Percentiles rank a stretch among this genome's conserved stretches.
Evolutionary conservation across 306 rosid species (phyloP).

Genomic region (Inga laurina): DNA sequence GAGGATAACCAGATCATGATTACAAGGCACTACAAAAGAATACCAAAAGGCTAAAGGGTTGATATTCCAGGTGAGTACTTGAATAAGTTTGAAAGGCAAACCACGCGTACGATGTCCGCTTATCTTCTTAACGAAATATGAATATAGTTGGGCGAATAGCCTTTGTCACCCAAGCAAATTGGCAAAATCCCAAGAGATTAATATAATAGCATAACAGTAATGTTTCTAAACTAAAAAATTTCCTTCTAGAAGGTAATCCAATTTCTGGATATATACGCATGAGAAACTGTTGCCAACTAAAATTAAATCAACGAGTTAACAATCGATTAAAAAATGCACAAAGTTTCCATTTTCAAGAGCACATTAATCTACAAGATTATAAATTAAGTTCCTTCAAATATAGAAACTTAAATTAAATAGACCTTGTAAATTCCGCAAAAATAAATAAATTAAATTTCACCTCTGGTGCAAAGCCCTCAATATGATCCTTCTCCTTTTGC

Average conservation of each 20-base stretch:
- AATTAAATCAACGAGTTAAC: too few species aligned
- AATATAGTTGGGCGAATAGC: conserved; percentile 43
- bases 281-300: neutral
- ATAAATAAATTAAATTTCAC: conserved; percentile 43
- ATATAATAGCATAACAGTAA: neutral
- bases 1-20: neutral
- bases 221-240: neutral
- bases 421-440: too few species aligned
- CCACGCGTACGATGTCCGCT: too few species aligned
- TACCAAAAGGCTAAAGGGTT: neutral
- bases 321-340: too few species aligned
- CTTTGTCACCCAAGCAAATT: conserved; percentile 81
- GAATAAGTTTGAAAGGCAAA: too few species aligned
- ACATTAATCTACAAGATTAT: neutral
- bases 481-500: conserved; percentile 92
- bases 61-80: too few species aligned
- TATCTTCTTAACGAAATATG: too few species aligned
- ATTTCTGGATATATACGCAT: too few species aligned
- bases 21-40: neutral
- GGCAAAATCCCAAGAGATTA: conserved; percentile 15
- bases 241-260: neutral
- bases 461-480: conserved; percentile 99
- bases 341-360: too few species aligned
- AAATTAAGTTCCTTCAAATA: too few species aligned
- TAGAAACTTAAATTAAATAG: too few species aligned